Evolutionary conservation across 257 asterid genomes (phyloP), one percentile per base, ranked within the genome.

Genomic region (Plantago elongata): DNA sequence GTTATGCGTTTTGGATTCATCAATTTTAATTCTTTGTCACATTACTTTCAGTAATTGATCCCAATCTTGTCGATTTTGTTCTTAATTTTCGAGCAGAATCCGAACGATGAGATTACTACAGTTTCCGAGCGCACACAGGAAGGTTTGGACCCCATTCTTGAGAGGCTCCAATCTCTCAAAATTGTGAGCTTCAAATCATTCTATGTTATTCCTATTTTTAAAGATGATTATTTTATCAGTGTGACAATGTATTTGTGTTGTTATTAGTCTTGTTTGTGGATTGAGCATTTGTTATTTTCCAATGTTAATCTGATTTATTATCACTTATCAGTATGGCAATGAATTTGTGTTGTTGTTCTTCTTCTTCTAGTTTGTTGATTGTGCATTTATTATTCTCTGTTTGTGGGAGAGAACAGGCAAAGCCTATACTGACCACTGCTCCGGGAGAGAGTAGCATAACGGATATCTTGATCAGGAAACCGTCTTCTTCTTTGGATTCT

Each of bases 401-500:
- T 47, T 54, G 15, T 66, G 60, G 18, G 29, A 74, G 27, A 22
- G 48, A 47, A 54, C 66, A 93, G 99, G 75, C 91, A n/a, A 55
- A 79, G 68, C 99, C 99, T 22, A 76, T 89, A 62, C 77, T 89
- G 63, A 85, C 86, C 34, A 80, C 97, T 48, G 77, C 73, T 5
- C 99, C 94, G 22, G 74, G 76, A 1, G 99, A 93, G 77, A 81
- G 88, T 70, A 93, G 81, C 72, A 77, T 93, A 78, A 84, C 96
- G 3, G 97, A 93, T 73, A 86, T 93, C 54, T 75, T 93, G 40
- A 95, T 93, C 56, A 78, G 88, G 67, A 84, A 79, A 72, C 65
- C 91, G 12, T 74, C 77, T 45, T 78, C 96, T 68, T 73, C 96
- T 70, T 76, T 89, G 5, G 63, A 80, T 65, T 69, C 84, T 65